Evolutionary conservation across 345 rosid species (phyloP), one percentile per base, ranked within the genome.

Genomic region (Corchorus olitorius): DNA sequence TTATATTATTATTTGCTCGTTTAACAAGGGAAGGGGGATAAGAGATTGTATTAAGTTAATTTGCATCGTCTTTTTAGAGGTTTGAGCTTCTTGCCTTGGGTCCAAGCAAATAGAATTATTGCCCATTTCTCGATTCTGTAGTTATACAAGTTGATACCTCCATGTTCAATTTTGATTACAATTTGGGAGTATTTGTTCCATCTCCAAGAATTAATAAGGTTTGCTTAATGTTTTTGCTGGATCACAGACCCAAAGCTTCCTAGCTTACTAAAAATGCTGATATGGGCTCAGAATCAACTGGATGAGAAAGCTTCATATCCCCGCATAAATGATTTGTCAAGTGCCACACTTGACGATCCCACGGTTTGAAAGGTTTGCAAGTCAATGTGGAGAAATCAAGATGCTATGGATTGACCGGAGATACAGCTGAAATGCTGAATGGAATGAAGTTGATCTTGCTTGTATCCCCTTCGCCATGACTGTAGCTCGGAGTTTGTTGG

Each of bases 281-380:
- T 90, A 61, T 97, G 97, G 97, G 92, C 94, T 59, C 97, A 97
- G 83, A 89, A 82, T 48, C 92, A 91, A 81, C 95, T 97, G 6
- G 98, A 93, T 78, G 94, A 94, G 79, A 97, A 87, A 83, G 97
- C 97, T 70, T 83, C 81, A n/a, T 97, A 93, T 85, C 99, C 99
- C 3, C 91, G 92, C 80, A 92, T 94, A 78, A 97, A 84, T 5
- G 87, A 94, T 81, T 77, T 97, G 72, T 86, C 97, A 16, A 89
- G 86, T 4, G 97, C 93, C 53, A 81, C 67, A 77, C 91, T 94
- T 0, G 97, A 91, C 87, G 94, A 94, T 75, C 89, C 98, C 35
- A 53, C 91, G 0, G 86, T 74, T 55, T 94, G 84, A 91, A 73
- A 68, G 41, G 56, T 66, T 2, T 37, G 16, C 3, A 68, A 63